Conservation (phyloP, 2,329 filamentous ascomycete species). For the Cercospora sp. region DNA sequence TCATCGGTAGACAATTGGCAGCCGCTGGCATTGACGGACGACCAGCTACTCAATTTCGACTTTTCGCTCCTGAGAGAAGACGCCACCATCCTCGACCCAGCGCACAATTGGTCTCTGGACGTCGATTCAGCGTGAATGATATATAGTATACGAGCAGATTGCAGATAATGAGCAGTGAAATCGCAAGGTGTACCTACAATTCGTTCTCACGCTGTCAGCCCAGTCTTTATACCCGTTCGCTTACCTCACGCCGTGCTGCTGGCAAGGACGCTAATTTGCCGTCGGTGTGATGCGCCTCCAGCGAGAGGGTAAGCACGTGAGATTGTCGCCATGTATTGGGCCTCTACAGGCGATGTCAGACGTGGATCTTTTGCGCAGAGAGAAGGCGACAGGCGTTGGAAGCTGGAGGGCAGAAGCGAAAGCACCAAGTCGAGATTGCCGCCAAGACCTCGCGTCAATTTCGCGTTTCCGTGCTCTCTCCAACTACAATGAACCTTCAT, state of each 20-base stretch:
- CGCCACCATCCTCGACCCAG: neutral
- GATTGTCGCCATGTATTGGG: neutral
- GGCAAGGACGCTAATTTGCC: neutral
- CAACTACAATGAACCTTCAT: too few relatives aligned
- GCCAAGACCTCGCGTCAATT: conserved; percentile 9
- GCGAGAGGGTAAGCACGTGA: neutral
- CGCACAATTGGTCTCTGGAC: neutral
- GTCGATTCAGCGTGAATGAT: neutral
- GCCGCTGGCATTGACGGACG: neutral
- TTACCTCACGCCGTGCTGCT: neutral
- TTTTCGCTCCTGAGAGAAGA: neutral
- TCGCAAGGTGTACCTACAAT: neutral
- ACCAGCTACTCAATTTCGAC: neutral
- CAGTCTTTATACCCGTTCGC: neutral
- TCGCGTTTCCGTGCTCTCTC: neutral
- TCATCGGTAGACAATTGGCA: neutral
- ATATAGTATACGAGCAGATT: neutral
- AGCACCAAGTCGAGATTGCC: neutral
- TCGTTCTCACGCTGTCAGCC: neutral
- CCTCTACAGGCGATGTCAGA: neutral
- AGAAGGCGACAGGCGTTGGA: neutral
- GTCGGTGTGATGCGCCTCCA: neutral
- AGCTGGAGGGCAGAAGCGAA: neutral
- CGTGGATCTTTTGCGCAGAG: neutral
- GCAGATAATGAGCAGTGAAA: neutral